Conservation (phyloP, 331 rosid genomes). For the Ulmus americana region DNA sequence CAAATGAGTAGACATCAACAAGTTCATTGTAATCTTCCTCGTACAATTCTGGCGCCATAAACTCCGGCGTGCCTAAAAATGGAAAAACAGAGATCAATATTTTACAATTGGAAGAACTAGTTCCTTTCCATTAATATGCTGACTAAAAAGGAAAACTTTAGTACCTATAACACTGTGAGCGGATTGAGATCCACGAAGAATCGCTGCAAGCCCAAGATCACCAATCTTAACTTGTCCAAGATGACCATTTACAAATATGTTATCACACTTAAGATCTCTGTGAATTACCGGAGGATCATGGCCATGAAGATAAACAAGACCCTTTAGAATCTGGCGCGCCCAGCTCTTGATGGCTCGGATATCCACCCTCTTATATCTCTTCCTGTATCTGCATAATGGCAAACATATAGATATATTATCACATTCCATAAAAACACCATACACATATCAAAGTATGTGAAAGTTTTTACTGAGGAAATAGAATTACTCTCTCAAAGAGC, state of each 20-base stretch:
- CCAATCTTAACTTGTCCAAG: conserved; percentile 90
- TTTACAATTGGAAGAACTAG: conserved; percentile 12
- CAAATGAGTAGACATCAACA: conserved; percentile 87
- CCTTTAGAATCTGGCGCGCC: conserved; percentile 67
- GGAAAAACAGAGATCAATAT: neutral
- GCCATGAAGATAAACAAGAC: conserved; percentile 70
- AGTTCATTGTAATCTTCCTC: conserved; percentile 87
- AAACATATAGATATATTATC: neutral
- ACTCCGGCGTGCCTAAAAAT: conserved; percentile 76
- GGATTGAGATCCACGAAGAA: conserved; percentile 57
- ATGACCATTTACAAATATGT: conserved; percentile 84
- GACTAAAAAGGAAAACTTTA: conserved; percentile 1
- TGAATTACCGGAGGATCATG: conserved; percentile 80
- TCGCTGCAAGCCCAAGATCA: conserved; percentile 77
- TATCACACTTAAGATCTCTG: conserved; percentile 84
- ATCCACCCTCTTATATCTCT: conserved; percentile 49
- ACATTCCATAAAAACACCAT: neutral
- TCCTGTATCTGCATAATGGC: conserved; percentile 52
- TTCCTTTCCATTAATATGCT: conserved; percentile 4
- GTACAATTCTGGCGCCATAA: conserved; percentile 89
- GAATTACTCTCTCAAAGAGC: conserved; percentile 88
- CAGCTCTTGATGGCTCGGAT: conserved; percentile 66
- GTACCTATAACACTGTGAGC: conserved; percentile 90
- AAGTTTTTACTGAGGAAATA: conserved; percentile 9
- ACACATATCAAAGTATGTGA: neutral